Evolutionary conservation across 2,329 filamentous ascomycete genomes (phyloP), one percentile per base, ranked within the genome.

Genomic region (Penicillium sp.): DNA sequence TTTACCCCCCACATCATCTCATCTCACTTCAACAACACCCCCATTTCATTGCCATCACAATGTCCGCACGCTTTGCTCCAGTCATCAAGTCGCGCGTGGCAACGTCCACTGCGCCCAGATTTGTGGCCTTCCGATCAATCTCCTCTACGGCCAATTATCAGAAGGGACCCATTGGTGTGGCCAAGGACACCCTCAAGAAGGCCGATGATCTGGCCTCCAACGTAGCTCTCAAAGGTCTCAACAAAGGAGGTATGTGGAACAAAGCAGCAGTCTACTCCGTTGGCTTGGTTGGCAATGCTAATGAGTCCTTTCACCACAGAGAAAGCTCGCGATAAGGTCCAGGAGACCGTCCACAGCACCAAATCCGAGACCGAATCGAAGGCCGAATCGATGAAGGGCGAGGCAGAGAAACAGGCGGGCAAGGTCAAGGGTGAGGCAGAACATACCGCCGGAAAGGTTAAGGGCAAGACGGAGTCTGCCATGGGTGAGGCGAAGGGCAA

Each of bases 171-270:
- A 67, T 79, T 42, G 79, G 83, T 39, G 64, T 71, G 6, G 77
- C 77, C 57, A 83, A 83, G 67, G 79, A 83, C 37, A 76, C 79
- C 0, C 65, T 80, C 41, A 81, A 84, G 70, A 74, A 72, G 47
- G 79, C 79, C 18, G 81, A 85, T 66, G 71, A 76, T 53, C 73
- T 72, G 20, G 74, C 82, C 31, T 77, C 79, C 0, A 73, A 81
- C 64, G 76, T 70, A 24, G 76, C 78, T 9, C 78, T 84, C 20
- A 80, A 80, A 69, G 82, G 81, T 40, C 82, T 84, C 53, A 78
- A 86, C 69, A 81, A 75, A 59, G 79, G 80, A 52, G 76, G 81
- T 84, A 78, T 51, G 15, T 23, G n/a, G 7, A 13, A 7, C 8
- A 6, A 35, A 4, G 3, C 20, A 20, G 32, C 7, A 5, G 32